Evolutionary conservation across 2,329 filamentous ascomycete genomes (phyloP).

Genomic region (Chaetomiaceae sp.): DNA sequence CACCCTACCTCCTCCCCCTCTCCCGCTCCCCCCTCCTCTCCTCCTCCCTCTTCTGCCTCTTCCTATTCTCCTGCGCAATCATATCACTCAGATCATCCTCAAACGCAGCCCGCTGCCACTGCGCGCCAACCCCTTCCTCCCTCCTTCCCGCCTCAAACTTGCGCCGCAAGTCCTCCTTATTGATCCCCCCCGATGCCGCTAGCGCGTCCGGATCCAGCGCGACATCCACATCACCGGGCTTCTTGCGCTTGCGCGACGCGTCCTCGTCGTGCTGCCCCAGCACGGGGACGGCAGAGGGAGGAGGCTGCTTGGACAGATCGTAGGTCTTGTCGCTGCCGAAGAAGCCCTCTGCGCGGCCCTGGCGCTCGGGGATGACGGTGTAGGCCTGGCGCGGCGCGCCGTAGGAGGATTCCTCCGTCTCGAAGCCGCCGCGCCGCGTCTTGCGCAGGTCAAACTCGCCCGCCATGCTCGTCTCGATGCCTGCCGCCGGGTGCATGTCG

Average conservation of each 20-base stretch:
- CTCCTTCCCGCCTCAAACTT: slow-evolving; percentile 71
- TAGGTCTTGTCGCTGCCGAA: slow-evolving; percentile 94
- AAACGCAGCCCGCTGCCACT: slow-evolving; percentile 48
- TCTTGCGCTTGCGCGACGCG: slow-evolving; percentile 71
- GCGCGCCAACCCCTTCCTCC: slow-evolving; percentile 62
- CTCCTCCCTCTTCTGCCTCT: slow-evolving; percentile 83
- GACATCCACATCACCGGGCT: slow-evolving; percentile 91
- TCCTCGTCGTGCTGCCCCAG: slow-evolving; percentile 68
- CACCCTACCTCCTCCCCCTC: slow-evolving; percentile 35
- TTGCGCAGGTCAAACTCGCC: slow-evolving; percentile 93
- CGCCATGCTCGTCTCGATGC: slow-evolving; percentile 67
- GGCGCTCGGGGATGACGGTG: slow-evolving; percentile 83
- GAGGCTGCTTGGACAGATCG: slow-evolving; percentile 59
- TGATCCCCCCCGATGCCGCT: slow-evolving; percentile 68
- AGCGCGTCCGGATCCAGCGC: slow-evolving; percentile 83
- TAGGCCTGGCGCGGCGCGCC: slow-evolving; percentile 70
- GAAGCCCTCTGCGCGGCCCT: slow-evolving; percentile 83
- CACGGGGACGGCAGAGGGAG: slow-evolving; percentile 53
- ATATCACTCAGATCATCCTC: slow-evolving; percentile 93
- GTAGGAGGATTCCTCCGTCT: slow-evolving; percentile 69
- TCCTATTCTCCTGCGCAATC: slow-evolving; percentile 90
- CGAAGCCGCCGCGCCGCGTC: slow-evolving; percentile 74
- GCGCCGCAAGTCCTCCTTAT: slow-evolving; percentile 75
- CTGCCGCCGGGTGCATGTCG: slow-evolving; percentile 69
- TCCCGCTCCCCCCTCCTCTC: slow-evolving; percentile 64